Conservation (phyloP, 768 basidiomycete species). For the Termitomyces sp. region DNA sequence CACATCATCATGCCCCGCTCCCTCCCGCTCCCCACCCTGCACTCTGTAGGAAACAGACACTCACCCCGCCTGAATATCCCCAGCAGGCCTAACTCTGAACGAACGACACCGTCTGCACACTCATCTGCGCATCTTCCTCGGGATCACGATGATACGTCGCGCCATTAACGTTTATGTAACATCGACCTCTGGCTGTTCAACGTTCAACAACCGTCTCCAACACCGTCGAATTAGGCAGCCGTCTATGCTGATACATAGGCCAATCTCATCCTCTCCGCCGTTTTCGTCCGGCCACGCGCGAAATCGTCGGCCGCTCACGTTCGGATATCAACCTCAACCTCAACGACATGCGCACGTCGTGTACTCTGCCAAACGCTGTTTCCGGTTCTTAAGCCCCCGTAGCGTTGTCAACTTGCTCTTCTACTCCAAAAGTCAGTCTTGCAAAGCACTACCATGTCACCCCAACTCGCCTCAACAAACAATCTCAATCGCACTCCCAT, state of each 20-base stretch:
- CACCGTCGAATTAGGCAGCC: slow-evolving; percentile 38
- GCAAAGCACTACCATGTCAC: too few species aligned
- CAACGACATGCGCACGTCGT: too few species aligned
- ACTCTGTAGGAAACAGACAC: slow-evolving; percentile 18
- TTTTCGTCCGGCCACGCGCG: slow-evolving; percentile 41
- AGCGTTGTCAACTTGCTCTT: too few species aligned
- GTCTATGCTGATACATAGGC: slow-evolving; percentile 25
- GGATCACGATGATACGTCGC: slow-evolving; percentile 27
- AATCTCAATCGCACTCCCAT: too few species aligned
- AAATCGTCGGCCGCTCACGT: slow-evolving; percentile 19
- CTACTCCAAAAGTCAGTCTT: too few species aligned
- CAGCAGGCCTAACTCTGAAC: slow-evolving; percentile 37
- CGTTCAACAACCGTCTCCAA: slow-evolving; percentile 41
- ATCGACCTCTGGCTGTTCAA: slow-evolving; percentile 34
- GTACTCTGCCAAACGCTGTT: too few species aligned
- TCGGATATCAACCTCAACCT: too few species aligned
- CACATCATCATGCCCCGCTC: too few species aligned
- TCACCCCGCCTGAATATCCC: slow-evolving; percentile 44
- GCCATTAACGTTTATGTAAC: too few species aligned
- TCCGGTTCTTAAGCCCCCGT: too few species aligned
- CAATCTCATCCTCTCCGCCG: slow-evolving; percentile 38
- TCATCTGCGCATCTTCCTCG: slow-evolving; percentile 43
- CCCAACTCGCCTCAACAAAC: too few species aligned
- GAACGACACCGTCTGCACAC: slow-evolving; percentile 48
- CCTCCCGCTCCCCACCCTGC: too few species aligned